Percentiles rank a stretch among this genome's conserved stretches.
phyloP scores from a whole-genome alignment of 2,329 filamentous ascomycete species.

The Lachnellula occidentalis region DNA sequence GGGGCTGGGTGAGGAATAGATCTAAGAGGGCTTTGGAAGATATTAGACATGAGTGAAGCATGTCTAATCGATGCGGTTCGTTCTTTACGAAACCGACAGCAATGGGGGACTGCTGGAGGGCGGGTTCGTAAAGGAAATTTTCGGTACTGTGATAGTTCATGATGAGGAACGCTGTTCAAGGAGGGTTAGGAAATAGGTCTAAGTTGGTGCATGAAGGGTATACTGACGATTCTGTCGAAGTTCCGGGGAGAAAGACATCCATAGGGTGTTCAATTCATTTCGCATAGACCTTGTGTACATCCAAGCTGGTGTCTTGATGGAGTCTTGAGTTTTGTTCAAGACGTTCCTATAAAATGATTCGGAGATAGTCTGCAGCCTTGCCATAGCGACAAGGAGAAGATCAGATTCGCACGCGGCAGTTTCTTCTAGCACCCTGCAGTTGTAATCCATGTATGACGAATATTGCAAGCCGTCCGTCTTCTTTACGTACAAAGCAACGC shows the following conservation, averaged over 20 bases:
- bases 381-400: conserved; percentile 15
- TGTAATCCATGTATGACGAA: conserved; percentile 19
- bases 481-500: conserved; percentile 13
- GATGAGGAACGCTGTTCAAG: conserved; percentile 6
- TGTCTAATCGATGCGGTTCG: conserved; percentile 16
- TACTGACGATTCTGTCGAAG: conserved; percentile 20
- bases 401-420: conserved; percentile 15
- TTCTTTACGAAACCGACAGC: neutral
- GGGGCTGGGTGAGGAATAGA: conserved; percentile 5
- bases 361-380: conserved; percentile 14
- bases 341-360: conserved; percentile 12
- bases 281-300: conserved; percentile 16
- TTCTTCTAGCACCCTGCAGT: conserved; percentile 13
- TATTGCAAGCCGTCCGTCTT: conserved; percentile 15
- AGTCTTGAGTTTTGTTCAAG: conserved; percentile 2
- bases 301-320: conserved; percentile 12
- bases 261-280: conserved; percentile 13
- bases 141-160: conserved; percentile 14
- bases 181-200: neutral
- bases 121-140: conserved; percentile 15
- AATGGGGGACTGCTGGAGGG: conserved; percentile 10
- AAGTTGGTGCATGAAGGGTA: neutral
- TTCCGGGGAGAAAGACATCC: conserved; percentile 10
- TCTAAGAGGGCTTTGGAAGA: conserved; percentile 13
- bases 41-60: conserved; percentile 17